These are phyloP conservation scores for Forsythia viridissima DNA, from an alignment of 257 asterid species.

Conservation along the genomic window DNA sequence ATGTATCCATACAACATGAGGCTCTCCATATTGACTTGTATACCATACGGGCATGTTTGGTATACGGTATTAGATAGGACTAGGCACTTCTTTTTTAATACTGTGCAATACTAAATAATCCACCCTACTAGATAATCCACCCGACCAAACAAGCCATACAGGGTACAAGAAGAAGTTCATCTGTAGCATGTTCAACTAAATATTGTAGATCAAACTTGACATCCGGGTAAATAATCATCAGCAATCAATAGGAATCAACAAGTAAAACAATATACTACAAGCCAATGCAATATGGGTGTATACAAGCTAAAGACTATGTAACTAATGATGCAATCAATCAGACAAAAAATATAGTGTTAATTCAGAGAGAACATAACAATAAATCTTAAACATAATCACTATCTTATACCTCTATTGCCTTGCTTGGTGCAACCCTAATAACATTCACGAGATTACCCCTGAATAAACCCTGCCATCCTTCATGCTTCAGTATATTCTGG, in stretches of 20 bases:
- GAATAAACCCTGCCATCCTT: constrained; percentile 56
- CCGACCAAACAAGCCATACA: neutral
- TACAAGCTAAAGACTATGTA: neutral
- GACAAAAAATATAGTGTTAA: neutral
- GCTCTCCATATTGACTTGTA: neutral
- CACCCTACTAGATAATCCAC: no score
- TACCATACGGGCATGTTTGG: neutral
- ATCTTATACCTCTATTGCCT: constrained; percentile 51
- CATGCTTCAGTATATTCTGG: constrained; percentile 40
- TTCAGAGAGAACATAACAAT: neutral
- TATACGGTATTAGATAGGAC: neutral
- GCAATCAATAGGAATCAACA: neutral
- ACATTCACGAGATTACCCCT: constrained; percentile 58
- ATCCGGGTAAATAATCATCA: neutral
- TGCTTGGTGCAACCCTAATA: constrained; percentile 58
- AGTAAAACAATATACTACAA: neutral
- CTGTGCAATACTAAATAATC: neutral
- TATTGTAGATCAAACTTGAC: neutral
- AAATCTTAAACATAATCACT: neutral
- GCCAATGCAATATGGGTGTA: neutral
- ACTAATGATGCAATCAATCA: neutral
- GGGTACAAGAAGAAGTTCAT: neutral
- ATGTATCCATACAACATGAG: neutral
- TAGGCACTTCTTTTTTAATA: no score
- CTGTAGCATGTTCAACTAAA: neutral